Evolutionary conservation across 2,329 filamentous ascomycete genomes (phyloP).

Genomic region (Cordyceps fumosorosea): DNA sequence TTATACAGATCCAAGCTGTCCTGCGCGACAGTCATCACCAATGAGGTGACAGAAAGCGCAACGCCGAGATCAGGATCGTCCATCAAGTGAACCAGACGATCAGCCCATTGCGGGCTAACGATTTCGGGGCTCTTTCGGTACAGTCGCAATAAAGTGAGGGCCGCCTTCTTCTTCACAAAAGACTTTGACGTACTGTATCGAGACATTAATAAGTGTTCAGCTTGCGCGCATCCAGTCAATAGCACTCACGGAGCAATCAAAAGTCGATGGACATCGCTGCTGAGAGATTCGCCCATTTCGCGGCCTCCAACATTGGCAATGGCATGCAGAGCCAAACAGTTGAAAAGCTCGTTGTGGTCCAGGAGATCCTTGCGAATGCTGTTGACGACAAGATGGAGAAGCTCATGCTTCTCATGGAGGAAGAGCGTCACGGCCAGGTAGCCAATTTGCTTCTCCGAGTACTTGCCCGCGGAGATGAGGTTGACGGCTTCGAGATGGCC

Average conservation of each 20-base stretch:
- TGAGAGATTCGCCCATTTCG: conserved; percentile 94
- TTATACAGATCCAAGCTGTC: conserved; percentile 93
- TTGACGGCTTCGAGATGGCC: conserved; percentile 98
- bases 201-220: not conserved
- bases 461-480: conserved; percentile 91
- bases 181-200: conserved; percentile 64
- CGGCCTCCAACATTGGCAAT: conserved; percentile 95
- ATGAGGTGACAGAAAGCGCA: conserved; percentile 86
- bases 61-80: conserved; percentile 93
- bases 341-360: conserved; percentile 95
- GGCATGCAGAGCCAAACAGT: conserved; percentile 91
- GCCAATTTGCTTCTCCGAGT: conserved; percentile 98
- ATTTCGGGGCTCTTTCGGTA: conserved; percentile 94
- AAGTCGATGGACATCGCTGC: conserved; percentile 83
- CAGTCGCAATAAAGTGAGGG: conserved; percentile 81
- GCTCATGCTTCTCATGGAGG: conserved; percentile 92
- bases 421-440: conserved; percentile 97
- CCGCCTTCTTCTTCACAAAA: conserved; percentile 99
- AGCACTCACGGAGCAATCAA: conserved; percentile 81
- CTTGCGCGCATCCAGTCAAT: not conserved
- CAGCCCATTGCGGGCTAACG: conserved; percentile 93
- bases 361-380: conserved; percentile 94
- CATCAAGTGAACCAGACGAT: conserved; percentile 98
- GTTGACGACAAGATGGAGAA: conserved; percentile 94
- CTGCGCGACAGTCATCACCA: conserved; percentile 90